Percentiles rank a stretch among this genome's conserved stretches.
These are phyloP conservation scores for Batkoa obscura DNA, from an alignment of 371 early-diverging fungal genomes.

Conservation along the genomic window DNA sequence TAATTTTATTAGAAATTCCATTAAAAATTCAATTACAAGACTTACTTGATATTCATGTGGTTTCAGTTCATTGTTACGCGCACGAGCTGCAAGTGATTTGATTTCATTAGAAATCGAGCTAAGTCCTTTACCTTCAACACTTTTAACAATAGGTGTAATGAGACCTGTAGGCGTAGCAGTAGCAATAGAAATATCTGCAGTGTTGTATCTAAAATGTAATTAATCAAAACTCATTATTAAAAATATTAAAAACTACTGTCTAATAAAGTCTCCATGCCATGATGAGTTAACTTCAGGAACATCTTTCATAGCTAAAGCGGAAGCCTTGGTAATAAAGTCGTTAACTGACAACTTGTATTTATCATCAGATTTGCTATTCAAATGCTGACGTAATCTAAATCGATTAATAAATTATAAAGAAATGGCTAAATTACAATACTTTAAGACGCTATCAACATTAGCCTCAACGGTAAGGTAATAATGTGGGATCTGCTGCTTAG, in stretches of 20 bases:
- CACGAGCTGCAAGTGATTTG: slow-evolving; percentile 70
- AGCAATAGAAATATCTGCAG: slow-evolving; percentile 87
- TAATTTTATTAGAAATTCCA: background rate
- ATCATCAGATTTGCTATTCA: slow-evolving; percentile 72
- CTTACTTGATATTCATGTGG: slow-evolving; percentile 86
- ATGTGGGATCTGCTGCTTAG: slow-evolving; percentile 83
- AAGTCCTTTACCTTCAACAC: slow-evolving; percentile 74
- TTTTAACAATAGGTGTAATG: slow-evolving; percentile 86
- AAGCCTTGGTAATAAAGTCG: slow-evolving; percentile 94
- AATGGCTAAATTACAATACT: slow-evolving; percentile 13
- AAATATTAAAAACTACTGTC: slow-evolving; percentile 37
- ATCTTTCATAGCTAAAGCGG: slow-evolving; percentile 71
- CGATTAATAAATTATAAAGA: slow-evolving; percentile 1
- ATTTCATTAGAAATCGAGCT: slow-evolving; percentile 64
- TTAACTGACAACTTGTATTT: slow-evolving; percentile 93
- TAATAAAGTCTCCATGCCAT: slow-evolving; percentile 85
- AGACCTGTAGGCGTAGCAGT: slow-evolving; percentile 88
- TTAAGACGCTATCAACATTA: slow-evolving; percentile 66
- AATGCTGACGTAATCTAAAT: slow-evolving; percentile 60
- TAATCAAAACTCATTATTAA: background rate
- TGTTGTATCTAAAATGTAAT: slow-evolving; percentile 40
- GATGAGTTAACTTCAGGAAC: slow-evolving; percentile 93
- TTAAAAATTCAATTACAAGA: background rate
- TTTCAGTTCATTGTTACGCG: slow-evolving; percentile 70
- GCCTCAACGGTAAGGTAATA: slow-evolving; percentile 85